These are phyloP conservation scores for Rugonectria rugulosa DNA, from an alignment of 2,329 filamentous ascomycete species.

Conservation along the genomic window DNA sequence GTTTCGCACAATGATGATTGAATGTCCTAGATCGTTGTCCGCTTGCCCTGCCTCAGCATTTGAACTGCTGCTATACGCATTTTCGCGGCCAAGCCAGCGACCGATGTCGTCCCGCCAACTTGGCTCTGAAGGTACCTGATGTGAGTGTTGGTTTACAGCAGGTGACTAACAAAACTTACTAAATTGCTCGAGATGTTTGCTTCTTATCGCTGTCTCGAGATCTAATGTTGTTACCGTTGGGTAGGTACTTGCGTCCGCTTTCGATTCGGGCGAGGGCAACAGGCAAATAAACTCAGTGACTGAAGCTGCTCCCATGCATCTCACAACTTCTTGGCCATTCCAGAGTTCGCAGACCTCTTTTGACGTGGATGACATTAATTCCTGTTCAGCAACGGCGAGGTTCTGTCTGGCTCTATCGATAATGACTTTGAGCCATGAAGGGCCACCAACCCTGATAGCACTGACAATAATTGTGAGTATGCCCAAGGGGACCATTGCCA, in stretches of 20 bases:
- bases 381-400: neutral
- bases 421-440: neutral
- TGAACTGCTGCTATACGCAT: too few species aligned
- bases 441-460: neutral
- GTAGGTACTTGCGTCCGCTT: neutral
- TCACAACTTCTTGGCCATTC: neutral
- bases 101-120: too few species aligned
- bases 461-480: neutral
- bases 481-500: neutral
- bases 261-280: neutral
- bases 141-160: too few species aligned
- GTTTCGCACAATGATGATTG: conserved; percentile 1
- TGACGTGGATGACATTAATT: neutral
- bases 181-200: too few species aligned
- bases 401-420: neutral
- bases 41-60: too few species aligned
- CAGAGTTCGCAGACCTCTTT: neutral
- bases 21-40: too few species aligned
- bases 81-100: too few species aligned
- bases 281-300: neutral
- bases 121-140: too few species aligned
- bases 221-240: too few species aligned
- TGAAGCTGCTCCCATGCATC: neutral
- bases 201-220: too few species aligned
- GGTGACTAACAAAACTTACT: too few species aligned